Percentiles rank a stretch among this genome's conserved stretches.
These are phyloP conservation scores for Chaetomiaceae sp. DNA, from an alignment of 2,329 filamentous ascomycete species.

Conservation along the genomic window DNA sequence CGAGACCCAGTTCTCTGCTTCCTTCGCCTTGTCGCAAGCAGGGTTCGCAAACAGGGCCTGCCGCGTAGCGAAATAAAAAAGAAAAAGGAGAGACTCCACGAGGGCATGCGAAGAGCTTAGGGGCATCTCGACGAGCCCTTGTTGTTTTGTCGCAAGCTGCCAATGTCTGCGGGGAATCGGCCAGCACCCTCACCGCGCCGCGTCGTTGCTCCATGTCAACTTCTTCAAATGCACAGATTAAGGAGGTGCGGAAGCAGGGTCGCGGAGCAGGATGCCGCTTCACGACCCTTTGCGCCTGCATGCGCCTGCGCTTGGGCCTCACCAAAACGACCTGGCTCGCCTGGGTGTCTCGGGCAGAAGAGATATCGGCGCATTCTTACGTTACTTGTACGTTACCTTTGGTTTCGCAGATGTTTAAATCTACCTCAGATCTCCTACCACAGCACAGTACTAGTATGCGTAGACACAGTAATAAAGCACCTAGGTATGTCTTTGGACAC, in stretches of 20 bases:
- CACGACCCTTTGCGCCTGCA: background rate
- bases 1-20: background rate
- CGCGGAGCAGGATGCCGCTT: slow-evolving; percentile 1
- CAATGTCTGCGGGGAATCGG: no score
- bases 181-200: slow-evolving; percentile 1
- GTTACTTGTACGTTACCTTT: no score
- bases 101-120: background rate
- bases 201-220: slow-evolving; percentile 1
- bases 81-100: background rate
- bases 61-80: slow-evolving; percentile 1
- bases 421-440: no score
- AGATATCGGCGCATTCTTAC: no score
- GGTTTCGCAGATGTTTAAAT: no score
- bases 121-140: no score
- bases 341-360: no score
- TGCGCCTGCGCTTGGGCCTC: background rate
- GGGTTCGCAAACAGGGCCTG: background rate
- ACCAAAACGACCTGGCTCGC: no score
- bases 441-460: no score
- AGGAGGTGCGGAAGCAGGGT: background rate
- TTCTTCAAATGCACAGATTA: background rate
- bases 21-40: background rate
- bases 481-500: no score
- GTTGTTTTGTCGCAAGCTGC: no score
- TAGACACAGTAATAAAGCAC: no score